Percentiles rank a stretch among this genome's conserved stretches.
phyloP scores from a whole-genome alignment of 768 basidiomycete genomes.

The Amanita subjunquillea region DNA sequence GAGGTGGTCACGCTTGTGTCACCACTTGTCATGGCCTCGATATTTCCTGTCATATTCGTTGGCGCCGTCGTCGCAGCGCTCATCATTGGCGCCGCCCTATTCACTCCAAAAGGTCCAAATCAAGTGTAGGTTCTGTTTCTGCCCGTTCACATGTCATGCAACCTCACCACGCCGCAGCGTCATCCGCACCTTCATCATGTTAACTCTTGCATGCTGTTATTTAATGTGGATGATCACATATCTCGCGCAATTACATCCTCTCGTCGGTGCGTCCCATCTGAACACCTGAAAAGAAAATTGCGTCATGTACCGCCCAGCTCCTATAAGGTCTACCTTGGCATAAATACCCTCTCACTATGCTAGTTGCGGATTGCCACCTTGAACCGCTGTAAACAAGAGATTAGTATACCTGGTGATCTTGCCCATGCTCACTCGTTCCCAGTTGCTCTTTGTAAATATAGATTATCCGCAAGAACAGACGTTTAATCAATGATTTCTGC shows the following conservation, averaged over 20 bases:
- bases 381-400: background rate
- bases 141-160: background rate
- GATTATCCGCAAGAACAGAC: background rate
- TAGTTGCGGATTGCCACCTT: background rate
- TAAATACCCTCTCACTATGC: background rate
- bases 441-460: background rate
- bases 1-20: background rate
- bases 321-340: background rate
- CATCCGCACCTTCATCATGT: constrained; percentile 69
- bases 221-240: constrained; percentile 98
- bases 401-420: constrained; percentile 2
- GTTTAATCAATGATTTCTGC: background rate
- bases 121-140: constrained; percentile 59
- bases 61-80: constrained; percentile 56
- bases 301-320: background rate
- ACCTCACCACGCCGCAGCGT: constrained; percentile 39
- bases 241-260: constrained; percentile 85
- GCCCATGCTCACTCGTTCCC: background rate
- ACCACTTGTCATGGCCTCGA: constrained; percentile 45
- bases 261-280: constrained; percentile 52
- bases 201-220: constrained; percentile 78
- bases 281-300: background rate
- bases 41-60: constrained; percentile 59
- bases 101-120: constrained; percentile 77
- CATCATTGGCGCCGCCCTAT: constrained; percentile 54